Evolutionary conservation across 1,139 yeast genomes (phyloP).

Genomic region (Candida smagusa): DNA sequence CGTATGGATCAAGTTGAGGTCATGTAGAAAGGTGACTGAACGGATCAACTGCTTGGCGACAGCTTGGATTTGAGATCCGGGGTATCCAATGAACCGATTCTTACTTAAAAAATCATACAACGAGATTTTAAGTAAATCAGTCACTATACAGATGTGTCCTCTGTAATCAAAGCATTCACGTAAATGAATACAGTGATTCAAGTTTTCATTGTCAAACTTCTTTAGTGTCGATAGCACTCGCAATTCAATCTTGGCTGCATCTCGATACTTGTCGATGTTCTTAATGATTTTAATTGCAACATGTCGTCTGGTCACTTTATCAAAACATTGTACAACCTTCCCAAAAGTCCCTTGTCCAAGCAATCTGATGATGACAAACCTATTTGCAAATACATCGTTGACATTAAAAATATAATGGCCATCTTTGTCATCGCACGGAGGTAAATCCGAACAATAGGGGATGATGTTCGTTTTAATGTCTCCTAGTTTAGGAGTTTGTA

Average conservation of each 20-base stretch:
- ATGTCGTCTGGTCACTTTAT: slow-evolving; percentile 51
- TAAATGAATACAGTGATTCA: slow-evolving; percentile 70
- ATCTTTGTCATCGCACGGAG: slow-evolving; percentile 68
- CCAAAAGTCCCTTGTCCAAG: slow-evolving; percentile 99
- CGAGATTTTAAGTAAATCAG: slow-evolving; percentile 81
- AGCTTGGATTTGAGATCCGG: slow-evolving; percentile 85
- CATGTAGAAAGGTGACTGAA: slow-evolving; percentile 87
- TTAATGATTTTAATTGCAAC: slow-evolving; percentile 92
- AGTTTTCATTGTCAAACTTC: slow-evolving; percentile 69
- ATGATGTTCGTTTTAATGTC: slow-evolving; percentile 40
- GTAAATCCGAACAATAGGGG: slow-evolving; percentile 36
- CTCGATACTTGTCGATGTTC: slow-evolving; percentile 74
- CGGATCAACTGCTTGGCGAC: slow-evolving; percentile 82
- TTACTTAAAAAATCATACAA: slow-evolving; percentile 84
- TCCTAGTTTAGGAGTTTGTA: slow-evolving; percentile 43
- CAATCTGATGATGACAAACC: slow-evolving; percentile 62
- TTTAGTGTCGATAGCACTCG: slow-evolving; percentile 75
- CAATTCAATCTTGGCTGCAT: slow-evolving; percentile 83
- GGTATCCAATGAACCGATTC: slow-evolving; percentile 70
- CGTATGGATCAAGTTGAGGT: slow-evolving; percentile 85
- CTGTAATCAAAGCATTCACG: slow-evolving; percentile 90
- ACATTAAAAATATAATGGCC: slow-evolving; percentile 75
- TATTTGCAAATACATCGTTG: slow-evolving; percentile 60
- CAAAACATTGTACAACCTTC: slow-evolving; percentile 78
- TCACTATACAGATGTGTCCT: slow-evolving; percentile 91